A percentile compares a stretch with the other conserved stretches of the same genome.
These are phyloP conservation scores for Lactarius psammicola DNA, from an alignment of 768 basidiomycete species.

Conservation along the genomic window DNA sequence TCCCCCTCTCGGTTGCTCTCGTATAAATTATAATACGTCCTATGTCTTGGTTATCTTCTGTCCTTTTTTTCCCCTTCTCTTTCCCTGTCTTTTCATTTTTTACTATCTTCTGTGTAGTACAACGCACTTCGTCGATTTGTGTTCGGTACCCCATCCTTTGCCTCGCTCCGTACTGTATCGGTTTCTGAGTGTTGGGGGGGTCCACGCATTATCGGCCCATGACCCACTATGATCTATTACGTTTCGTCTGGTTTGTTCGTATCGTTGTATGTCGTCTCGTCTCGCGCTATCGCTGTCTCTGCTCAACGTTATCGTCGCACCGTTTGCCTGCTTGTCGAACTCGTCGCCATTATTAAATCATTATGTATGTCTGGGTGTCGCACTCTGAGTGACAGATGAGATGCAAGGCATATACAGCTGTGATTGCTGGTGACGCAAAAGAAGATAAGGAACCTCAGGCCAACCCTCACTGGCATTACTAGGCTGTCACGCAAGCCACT, in stretches of 20 bases:
- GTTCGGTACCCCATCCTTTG: neutral
- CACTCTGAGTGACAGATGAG: no score
- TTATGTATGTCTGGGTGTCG: no score
- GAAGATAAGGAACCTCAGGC: no score
- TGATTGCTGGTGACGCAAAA: no score
- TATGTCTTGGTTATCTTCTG: conserved; percentile 18
- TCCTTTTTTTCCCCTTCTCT: neutral
- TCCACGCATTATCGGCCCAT: neutral
- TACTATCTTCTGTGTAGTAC: conserved; percentile 13
- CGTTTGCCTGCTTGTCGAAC: neutral
- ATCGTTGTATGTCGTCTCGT: conserved; percentile 16
- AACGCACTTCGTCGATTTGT: conserved; percentile 1
- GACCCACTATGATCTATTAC: conserved; percentile 22
- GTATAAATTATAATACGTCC: conserved; percentile 24
- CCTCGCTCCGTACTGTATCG: neutral
- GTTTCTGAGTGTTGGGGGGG: neutral
- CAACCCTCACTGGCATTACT: no score
- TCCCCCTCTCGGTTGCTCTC: conserved; percentile 2
- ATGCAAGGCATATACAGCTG: no score
- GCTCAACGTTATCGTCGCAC: conserved; percentile 14
- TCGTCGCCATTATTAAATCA: neutral
- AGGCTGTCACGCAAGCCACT: no score
- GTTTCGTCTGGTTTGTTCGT: conserved; percentile 11
- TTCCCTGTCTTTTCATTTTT: neutral
- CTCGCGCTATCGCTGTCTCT: conserved; percentile 23